Percentiles rank a stretch among this genome's conserved stretches.
phyloP scores from a whole-genome alignment of 495 filamentous ascomycete species.

The Clavariopsis aquatica region DNA sequence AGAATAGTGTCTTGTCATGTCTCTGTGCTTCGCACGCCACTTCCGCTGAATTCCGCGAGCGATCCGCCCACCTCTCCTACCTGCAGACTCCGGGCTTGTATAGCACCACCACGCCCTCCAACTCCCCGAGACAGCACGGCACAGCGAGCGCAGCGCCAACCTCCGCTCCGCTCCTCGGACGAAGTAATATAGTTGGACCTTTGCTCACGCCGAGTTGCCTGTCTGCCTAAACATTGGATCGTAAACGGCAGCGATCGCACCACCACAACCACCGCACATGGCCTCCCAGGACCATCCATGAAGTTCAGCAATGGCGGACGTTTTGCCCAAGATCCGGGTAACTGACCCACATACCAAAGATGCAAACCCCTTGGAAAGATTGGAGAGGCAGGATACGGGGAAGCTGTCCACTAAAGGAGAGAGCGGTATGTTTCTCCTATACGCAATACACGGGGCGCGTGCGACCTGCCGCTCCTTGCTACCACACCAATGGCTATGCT shows the following conservation, averaged over 20 bases:
- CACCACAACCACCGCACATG: slow-evolving; percentile 15
- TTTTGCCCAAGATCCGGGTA: slow-evolving; percentile 48
- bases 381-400: slow-evolving; percentile 33
- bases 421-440: slow-evolving; percentile 28
- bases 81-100: not conserved
- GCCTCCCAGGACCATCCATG: slow-evolving; percentile 30
- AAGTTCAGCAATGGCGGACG: slow-evolving; percentile 47
- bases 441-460: not conserved
- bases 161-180: not conserved
- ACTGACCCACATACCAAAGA: slow-evolving; percentile 46
- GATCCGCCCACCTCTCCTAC: slow-evolving; percentile 4
- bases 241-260: not conserved
- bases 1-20: slow-evolving; percentile 6
- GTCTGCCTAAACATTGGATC: not conserved
- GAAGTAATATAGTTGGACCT: not conserved
- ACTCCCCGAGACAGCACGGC: not conserved
- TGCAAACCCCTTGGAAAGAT: slow-evolving; percentile 23
- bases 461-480: not conserved
- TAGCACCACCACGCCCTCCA: not conserved
- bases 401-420: slow-evolving; percentile 29
- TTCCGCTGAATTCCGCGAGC: slow-evolving; percentile 23
- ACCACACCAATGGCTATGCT: not conserved
- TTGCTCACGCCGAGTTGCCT: not conserved
- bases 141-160: not conserved
- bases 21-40: slow-evolving; percentile 6